Evolutionary conservation across 2,329 filamentous ascomycete species (phyloP).

Genomic region (Teratosphaeria nubilosa): DNA sequence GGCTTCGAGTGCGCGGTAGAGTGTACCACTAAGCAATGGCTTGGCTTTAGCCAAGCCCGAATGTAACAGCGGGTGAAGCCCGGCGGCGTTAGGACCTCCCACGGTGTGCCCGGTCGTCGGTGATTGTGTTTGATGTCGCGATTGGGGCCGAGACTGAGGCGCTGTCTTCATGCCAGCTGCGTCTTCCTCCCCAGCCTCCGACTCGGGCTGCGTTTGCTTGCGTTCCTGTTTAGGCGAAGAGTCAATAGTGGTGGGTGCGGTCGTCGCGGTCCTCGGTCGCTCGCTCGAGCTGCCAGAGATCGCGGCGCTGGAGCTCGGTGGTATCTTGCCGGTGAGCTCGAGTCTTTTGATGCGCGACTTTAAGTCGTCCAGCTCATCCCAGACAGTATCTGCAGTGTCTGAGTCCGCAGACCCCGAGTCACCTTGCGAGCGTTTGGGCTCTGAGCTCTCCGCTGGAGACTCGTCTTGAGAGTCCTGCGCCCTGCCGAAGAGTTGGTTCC

Average conservation of each 20-base stretch:
- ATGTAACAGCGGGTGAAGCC: conserved; percentile 67
- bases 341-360: conserved; percentile 87
- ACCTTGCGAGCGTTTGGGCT: conserved; percentile 41
- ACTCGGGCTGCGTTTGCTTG: conserved; percentile 24
- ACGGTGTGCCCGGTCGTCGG: conserved; percentile 21
- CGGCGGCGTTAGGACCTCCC: conserved; percentile 38
- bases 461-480: conserved; percentile 12
- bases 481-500: conserved; percentile 16
- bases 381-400: conserved; percentile 82
- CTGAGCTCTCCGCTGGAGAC: conserved; percentile 30
- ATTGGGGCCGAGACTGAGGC: conserved; percentile 19
- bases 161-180: conserved; percentile 4
- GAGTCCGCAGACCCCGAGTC: conserved; percentile 72
- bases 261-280: conserved; percentile 80
- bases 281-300: conserved; percentile 67
- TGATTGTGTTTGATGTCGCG: not conserved
- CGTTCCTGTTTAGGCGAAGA: conserved; percentile 69
- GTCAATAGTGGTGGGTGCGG: conserved; percentile 81
- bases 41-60: conserved; percentile 73
- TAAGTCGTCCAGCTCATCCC: conserved; percentile 93
- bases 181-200: conserved; percentile 15
- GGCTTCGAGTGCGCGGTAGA: conserved; percentile 71
- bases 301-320: conserved; percentile 69
- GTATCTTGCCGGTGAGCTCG: conserved; percentile 79
- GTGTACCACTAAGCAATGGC: conserved; percentile 54